Conservation (phyloP, 495 filamentous ascomycete species). For the Neurospora terricola region DNA sequence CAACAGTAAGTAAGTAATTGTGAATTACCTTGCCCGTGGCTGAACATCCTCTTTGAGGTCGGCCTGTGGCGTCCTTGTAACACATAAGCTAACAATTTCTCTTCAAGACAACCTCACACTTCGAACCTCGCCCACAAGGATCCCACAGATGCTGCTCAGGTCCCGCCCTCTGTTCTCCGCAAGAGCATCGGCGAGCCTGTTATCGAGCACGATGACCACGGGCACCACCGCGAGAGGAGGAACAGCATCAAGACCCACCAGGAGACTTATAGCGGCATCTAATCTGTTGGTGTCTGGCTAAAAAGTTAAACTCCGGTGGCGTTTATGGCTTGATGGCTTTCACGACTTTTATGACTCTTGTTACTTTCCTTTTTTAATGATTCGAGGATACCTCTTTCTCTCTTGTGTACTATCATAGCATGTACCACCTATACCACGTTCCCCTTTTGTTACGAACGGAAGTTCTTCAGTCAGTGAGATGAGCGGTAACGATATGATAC, state of each 20-base stretch:
- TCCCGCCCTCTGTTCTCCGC: slow-evolving; percentile 35
- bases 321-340: neutral
- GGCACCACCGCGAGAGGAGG: slow-evolving; percentile 26
- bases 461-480: neutral
- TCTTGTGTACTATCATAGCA: neutral
- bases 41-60: neutral
- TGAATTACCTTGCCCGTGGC: neutral
- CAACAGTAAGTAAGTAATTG: slow-evolving; percentile 33
- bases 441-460: neutral
- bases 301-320: neutral
- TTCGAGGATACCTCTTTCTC: neutral
- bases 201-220: slow-evolving; percentile 26
- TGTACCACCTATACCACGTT: neutral
- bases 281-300: slow-evolving; percentile 2
- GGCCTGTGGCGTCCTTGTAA: slow-evolving; percentile 1
- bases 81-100: neutral
- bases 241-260: slow-evolving; percentile 29
- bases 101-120: neutral
- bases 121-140: slow-evolving; percentile 16
- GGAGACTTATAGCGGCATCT: slow-evolving; percentile 31
- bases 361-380: neutral
- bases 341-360: neutral
- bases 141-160: slow-evolving; percentile 37
- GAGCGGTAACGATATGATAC: neutral
- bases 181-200: slow-evolving; percentile 27